Base-by-base conservation (phyloP, 306 rosid genomes). In the Quercus ilex region DNA sequence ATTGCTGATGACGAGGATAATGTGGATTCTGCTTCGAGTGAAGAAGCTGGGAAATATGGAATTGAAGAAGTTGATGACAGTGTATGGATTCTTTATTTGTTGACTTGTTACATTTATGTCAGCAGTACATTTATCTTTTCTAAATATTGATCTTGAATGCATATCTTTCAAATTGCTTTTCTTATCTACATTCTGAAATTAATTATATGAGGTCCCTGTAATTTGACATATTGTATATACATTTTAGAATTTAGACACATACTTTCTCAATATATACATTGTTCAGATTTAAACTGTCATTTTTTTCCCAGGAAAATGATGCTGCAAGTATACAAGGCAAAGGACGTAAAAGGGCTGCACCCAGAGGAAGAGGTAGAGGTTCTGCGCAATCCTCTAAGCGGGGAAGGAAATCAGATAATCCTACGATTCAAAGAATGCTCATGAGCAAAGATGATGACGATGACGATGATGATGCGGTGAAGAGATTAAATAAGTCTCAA, bases 281-380 rank as follows among this genome's bases (percentile, higher is more conserved):
- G 31, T 55, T 60, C 31, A 72, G 58, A 76, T 73, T 75, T 58
- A 74, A 83, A 73, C 46, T 73, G 12, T 76, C 15, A 51, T 74
- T 38, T 65, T 74, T 84, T 81, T 68, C 71, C 23, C 38, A 92
- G 99, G 98, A 92, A 83, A 84, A 90, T 84, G 99, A 90, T 79
- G 83, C 81, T 79, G 83, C 81, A 76, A 90, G 57, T 55, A 77
- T 84, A 60, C 82, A 51, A 31, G 88, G 85, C 51, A 86, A 71
- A 84, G 88, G 94, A 81, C 86, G 83, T 49, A 95, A 95, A 80
- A 92, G 98, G 85, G 89, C 91, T 82, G 93, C 96, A 83, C 78
- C 97, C 69, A 89, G 85, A 83, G 98, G 97, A 78, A 89, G 96
- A 89, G 98, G 97, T 69, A 88, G 92, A 86, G 99, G 92, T 77